These are phyloP conservation scores for Astrocystis sublimbata DNA, from an alignment of 495 filamentous ascomycete species.

Conservation along the genomic window DNA sequence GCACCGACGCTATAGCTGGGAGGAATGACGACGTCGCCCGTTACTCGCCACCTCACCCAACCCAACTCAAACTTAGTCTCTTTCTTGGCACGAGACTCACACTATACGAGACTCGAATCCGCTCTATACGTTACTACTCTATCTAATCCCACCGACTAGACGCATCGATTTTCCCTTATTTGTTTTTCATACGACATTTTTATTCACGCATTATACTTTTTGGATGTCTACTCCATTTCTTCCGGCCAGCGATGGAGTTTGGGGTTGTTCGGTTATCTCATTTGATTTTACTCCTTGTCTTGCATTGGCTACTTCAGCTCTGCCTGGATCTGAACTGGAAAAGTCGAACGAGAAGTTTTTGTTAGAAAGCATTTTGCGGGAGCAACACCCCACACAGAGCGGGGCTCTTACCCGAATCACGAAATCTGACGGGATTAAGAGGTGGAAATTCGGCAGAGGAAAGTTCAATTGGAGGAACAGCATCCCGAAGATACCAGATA, in stretches of 20 bases:
- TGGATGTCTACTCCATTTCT: constrained; percentile 7
- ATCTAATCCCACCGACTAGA: constrained; percentile 21
- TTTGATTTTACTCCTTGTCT: constrained; percentile 12
- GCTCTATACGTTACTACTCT: constrained; percentile 17
- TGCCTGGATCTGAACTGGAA: constrained; percentile 4
- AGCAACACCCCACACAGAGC: background rate
- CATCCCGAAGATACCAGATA: background rate
- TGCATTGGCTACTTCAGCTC: background rate
- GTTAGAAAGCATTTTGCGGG: background rate
- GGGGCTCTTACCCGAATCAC: background rate
- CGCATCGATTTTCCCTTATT: constrained; percentile 17
- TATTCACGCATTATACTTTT: constrained; percentile 13
- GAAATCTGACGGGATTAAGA: constrained; percentile 3
- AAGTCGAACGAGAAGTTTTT: background rate
- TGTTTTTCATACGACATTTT: background rate
- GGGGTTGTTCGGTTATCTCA: constrained; percentile 20
- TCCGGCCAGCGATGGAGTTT: constrained; percentile 33
- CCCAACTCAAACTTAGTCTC: background rate
- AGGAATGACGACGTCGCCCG: constrained; percentile 36
- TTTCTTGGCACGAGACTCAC: background rate
- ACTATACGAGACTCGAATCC: background rate
- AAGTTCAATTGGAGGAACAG: background rate
- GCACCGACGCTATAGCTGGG: constrained; percentile 55
- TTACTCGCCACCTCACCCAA: background rate
- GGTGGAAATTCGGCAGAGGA: background rate